These are phyloP conservation scores for Pythium phragmitis DNA, from an alignment of 352 stramenopile genomes.

Conservation along the genomic window DNA sequence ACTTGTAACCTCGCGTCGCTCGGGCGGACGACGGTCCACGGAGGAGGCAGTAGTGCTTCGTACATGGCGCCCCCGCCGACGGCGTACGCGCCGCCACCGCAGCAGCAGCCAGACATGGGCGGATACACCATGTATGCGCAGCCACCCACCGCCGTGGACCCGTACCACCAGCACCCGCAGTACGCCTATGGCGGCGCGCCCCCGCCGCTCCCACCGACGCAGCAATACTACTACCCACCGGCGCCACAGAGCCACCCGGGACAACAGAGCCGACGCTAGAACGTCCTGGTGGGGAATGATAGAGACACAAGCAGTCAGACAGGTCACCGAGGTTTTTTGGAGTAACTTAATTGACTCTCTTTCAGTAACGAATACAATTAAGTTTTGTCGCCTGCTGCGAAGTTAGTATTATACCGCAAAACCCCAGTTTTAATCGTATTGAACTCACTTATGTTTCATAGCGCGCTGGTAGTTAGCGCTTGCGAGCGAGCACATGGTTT, in stretches of 20 bases:
- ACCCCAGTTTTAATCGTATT: too few species aligned
- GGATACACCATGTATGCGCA: constrained; percentile 23
- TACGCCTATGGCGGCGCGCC: constrained; percentile 19
- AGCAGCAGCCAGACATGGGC: constrained; percentile 21
- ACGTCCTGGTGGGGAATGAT: not conserved
- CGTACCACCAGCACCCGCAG: constrained; percentile 21
- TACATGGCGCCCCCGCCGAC: constrained; percentile 15
- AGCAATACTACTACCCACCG: constrained; percentile 23
- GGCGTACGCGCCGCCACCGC: not conserved
- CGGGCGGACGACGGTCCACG: constrained; percentile 5
- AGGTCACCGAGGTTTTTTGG: constrained; percentile 9
- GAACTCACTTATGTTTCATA: constrained; percentile 1
- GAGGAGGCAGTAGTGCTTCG: not conserved
- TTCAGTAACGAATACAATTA: too few species aligned
- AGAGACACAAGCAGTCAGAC: not conserved
- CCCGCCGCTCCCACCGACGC: constrained; percentile 11
- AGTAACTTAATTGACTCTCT: constrained; percentile 20
- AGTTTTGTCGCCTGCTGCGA: too few species aligned
- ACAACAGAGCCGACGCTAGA: constrained; percentile 12
- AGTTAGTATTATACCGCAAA: too few species aligned
- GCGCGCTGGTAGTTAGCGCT: constrained; percentile 42
- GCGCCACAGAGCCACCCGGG: constrained; percentile 4
- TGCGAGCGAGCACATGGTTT: constrained; percentile 63
- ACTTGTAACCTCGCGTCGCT: constrained; percentile 60
- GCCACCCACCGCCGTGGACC: constrained; percentile 11